Evolutionary conservation across 495 filamentous ascomycete genomes (phyloP).

Genomic region (Terfezia boudieri): DNA sequence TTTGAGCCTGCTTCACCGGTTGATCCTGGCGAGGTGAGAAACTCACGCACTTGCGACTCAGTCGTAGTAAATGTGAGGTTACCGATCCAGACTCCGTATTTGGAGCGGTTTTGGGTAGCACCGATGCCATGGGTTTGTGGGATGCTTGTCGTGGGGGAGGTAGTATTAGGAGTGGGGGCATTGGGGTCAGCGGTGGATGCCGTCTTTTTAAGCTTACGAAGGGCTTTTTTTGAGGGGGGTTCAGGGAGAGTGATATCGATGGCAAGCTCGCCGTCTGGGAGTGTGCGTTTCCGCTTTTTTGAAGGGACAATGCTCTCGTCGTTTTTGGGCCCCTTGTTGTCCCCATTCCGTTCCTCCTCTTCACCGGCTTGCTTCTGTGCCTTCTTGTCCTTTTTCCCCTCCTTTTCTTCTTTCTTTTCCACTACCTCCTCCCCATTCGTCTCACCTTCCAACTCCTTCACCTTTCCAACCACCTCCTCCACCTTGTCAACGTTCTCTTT

Average conservation of each 20-base stretch:
- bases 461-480: slow-evolving; percentile 1
- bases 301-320: slow-evolving; percentile 16
- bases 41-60: slow-evolving; percentile 45
- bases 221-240: slow-evolving; percentile 78
- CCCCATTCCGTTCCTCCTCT: not conserved
- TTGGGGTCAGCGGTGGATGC: slow-evolving; percentile 22
- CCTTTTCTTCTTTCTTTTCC: not conserved
- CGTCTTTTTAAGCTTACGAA: slow-evolving; percentile 59
- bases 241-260: slow-evolving; percentile 73
- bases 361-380: not conserved
- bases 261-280: slow-evolving; percentile 42
- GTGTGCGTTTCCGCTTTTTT: slow-evolving; percentile 47
- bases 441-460: slow-evolving; percentile 4
- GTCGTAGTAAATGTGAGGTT: slow-evolving; percentile 70
- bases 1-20: slow-evolving; percentile 21
- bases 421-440: not conserved
- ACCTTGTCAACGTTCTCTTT: not conserved
- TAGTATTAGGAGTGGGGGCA: slow-evolving; percentile 18
- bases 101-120: slow-evolving; percentile 31
- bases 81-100: slow-evolving; percentile 83
- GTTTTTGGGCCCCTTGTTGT: not conserved
- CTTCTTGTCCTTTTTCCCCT: slow-evolving; percentile 4
- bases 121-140: slow-evolving; percentile 19
- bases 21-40: slow-evolving; percentile 30
- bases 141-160: slow-evolving; percentile 13